Base-by-base conservation (phyloP, 441 rosid species). In the Brassica balearica region DNA sequence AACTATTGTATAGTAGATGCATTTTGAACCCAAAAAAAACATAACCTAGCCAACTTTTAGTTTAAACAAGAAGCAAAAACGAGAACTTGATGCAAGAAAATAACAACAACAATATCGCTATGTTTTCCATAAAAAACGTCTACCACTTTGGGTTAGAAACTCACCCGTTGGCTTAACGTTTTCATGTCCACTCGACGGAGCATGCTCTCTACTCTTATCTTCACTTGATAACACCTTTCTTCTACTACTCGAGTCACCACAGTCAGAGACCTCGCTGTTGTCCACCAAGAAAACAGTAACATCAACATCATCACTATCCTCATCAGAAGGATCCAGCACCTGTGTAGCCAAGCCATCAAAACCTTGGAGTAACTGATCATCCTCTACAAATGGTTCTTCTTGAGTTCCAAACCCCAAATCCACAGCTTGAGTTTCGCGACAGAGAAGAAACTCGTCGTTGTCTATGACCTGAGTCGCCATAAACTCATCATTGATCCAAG, bases 351-450 rank as follows among this genome's bases (percentile, higher is more conserved):
- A 2, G 61, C 81, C 78, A 76, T 84, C 88, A 2, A 43, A 82
- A 61, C 46, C 77, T 60, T 84, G 87, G 25, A 89, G 43, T 4
- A 80, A 72, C 71, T 88, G 86, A 2, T 85, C 84, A 70, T 83
- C 92, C 11, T 65, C 76, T 3, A 60, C 83, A 23, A 85, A 2
- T 27, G 74, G 20, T 48, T 86, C 65, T 38, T 82, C 83, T 84
- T 88, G 90, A 3, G 88, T 83, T 73, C 87, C 93, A 51, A 71
- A 84, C 22, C 55, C 84, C 69, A 82, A 64, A 81, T 82, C 67
- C 61, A 87, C 17, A 38, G 82, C 84, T 84, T 90, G 94, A 65
- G 94, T 91, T 80, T 93, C 93, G 25, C 67, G 83, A 76, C 80
- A 80, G 11, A 71, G 77, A 60, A 66, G 80, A 80, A 76, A 66